Percentiles rank a stretch among this genome's conserved stretches.
Evolutionary conservation across 257 asterid species (phyloP).

Genomic region (Scutellaria minor): DNA sequence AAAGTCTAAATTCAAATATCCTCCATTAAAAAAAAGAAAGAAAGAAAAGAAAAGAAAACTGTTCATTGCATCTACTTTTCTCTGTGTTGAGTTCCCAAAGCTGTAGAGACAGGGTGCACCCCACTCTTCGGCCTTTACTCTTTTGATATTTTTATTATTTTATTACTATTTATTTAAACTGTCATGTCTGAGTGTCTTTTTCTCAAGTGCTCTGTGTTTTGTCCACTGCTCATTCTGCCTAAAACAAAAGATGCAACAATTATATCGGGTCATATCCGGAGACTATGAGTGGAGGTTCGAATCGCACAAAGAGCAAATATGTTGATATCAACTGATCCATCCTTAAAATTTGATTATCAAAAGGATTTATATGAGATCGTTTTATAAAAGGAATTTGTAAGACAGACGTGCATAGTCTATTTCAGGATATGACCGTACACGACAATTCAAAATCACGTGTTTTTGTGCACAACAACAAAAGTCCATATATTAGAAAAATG

Average conservation of each 20-base stretch:
- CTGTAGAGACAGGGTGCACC: slow-evolving; percentile 37
- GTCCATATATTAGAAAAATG: no score
- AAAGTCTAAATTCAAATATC: background rate
- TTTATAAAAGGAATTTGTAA: no score
- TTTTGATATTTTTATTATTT: background rate
- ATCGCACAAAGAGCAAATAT: no score
- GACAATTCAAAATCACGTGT: no score
- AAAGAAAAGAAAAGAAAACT: background rate
- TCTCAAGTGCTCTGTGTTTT: slow-evolving; percentile 31
- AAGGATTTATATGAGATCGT: no score
- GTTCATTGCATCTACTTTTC: slow-evolving; percentile 1
- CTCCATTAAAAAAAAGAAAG: background rate
- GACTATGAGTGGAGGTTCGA: no score
- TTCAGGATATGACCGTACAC: no score
- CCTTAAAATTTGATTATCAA: no score
- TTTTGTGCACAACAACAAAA: no score
- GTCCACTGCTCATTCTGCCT: slow-evolving; percentile 29
- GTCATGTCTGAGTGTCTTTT: slow-evolving; percentile 39
- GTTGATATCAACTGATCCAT: no score
- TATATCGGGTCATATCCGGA: no score
- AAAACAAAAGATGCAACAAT: slow-evolving; percentile 9
- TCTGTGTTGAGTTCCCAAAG: slow-evolving; percentile 36
- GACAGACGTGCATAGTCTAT: no score
- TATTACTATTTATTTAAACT: background rate
- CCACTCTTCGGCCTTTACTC: slow-evolving; percentile 24